phyloP scores from a whole-genome alignment of 2,329 filamentous ascomycete genomes.

The Esteya vermicola region DNA sequence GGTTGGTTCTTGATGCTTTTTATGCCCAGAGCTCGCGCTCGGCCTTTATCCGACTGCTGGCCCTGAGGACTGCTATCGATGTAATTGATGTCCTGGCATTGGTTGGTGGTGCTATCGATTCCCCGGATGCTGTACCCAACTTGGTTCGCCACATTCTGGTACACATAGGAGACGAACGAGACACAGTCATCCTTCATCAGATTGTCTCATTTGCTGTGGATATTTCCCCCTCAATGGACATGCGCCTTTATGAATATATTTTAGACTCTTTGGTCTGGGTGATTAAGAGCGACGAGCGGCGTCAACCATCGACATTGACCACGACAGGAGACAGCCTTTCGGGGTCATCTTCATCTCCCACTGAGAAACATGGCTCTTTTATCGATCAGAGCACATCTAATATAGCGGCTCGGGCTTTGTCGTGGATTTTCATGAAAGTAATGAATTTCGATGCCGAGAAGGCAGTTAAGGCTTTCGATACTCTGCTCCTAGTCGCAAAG shows the following conservation, averaged over 20 bases:
- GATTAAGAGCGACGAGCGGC: slow-evolving; percentile 32
- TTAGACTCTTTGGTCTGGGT: slow-evolving; percentile 36
- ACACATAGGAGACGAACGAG: slow-evolving; percentile 46
- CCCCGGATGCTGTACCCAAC: slow-evolving; percentile 41
- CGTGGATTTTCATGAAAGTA: slow-evolving; percentile 61
- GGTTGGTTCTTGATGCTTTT: slow-evolving; percentile 45
- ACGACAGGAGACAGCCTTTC: not conserved
- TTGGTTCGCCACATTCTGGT: slow-evolving; percentile 48
- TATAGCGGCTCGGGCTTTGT: slow-evolving; percentile 55
- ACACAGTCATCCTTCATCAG: slow-evolving; percentile 49
- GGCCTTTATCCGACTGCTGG: slow-evolving; percentile 45
- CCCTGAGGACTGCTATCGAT: slow-evolving; percentile 45
- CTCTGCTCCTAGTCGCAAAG: slow-evolving; percentile 49
- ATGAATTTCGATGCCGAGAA: slow-evolving; percentile 54
- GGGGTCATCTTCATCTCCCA: slow-evolving; percentile 15
- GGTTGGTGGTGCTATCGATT: slow-evolving; percentile 29
- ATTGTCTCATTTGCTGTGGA: slow-evolving; percentile 50
- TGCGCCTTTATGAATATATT: slow-evolving; percentile 44
- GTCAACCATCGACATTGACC: slow-evolving; percentile 18
- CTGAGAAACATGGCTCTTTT: slow-evolving; percentile 14
- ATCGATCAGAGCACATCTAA: slow-evolving; percentile 46
- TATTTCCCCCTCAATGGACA: slow-evolving; percentile 45
- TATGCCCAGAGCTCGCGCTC: slow-evolving; percentile 48
- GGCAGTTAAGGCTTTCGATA: slow-evolving; percentile 45
- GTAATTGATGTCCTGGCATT: slow-evolving; percentile 44